These are phyloP conservation scores for Daldinia childiae DNA, from an alignment of 495 filamentous ascomycete genomes.

Conservation along the genomic window DNA sequence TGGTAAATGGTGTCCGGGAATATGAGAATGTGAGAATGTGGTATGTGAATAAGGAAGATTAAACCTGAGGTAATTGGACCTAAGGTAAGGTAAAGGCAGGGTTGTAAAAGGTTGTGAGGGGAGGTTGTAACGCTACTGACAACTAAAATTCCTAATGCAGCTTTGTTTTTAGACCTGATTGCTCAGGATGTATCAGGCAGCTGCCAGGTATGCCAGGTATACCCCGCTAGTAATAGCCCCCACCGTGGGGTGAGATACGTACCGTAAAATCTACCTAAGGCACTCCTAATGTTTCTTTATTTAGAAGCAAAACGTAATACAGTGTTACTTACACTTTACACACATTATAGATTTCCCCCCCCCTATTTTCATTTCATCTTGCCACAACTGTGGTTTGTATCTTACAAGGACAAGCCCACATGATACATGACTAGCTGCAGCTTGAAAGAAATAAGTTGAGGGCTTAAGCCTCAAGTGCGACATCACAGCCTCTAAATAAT, in stretches of 20 bases:
- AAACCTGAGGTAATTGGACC: background rate
- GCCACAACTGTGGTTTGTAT: background rate
- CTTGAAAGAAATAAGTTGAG: background rate
- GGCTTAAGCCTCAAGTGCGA: conserved; percentile 15
- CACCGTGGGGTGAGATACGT: conserved; percentile 39
- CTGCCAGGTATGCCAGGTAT: background rate
- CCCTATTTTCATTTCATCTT: background rate
- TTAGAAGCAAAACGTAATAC: conserved; percentile 33
- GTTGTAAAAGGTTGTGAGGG: conserved; percentile 6
- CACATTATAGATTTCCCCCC: conserved; percentile 6
- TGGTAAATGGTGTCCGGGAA: background rate
- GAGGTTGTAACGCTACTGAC: conserved; percentile 24
- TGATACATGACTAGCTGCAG: background rate
- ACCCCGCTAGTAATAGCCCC: conserved; percentile 20
- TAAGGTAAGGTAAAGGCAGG: background rate
- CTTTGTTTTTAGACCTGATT: conserved; percentile 30
- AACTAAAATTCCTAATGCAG: conserved; percentile 32
- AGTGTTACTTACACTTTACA: conserved; percentile 9
- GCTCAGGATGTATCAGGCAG: background rate
- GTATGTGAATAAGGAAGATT: conserved; percentile 4
- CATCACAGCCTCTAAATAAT: conserved; percentile 33
- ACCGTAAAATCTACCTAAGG: too few relatives aligned
- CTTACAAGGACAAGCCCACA: background rate
- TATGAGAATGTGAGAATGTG: conserved; percentile 17
- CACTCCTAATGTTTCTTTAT: conserved; percentile 21